Percentiles rank a stretch among this genome's conserved stretches.
These are phyloP conservation scores for Fusarium odoratissimum DNA, from an alignment of 2,329 filamentous ascomycete species.

Conservation along the genomic window DNA sequence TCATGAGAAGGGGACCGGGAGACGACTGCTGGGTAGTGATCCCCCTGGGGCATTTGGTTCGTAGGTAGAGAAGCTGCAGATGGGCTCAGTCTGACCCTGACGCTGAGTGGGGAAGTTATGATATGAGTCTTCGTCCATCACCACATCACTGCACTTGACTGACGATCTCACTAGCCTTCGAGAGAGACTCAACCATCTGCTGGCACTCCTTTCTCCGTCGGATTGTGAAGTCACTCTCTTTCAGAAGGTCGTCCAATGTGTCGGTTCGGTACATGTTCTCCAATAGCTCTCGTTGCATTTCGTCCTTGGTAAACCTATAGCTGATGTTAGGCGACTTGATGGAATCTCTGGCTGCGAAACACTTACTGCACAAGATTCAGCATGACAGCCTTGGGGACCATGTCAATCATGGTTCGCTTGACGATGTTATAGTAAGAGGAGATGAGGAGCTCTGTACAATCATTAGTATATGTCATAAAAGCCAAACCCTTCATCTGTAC, in stretches of 20 bases:
- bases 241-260: slow-evolving; percentile 92
- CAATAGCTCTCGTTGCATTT: slow-evolving; percentile 97
- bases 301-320: slow-evolving; percentile 88
- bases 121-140: slow-evolving; percentile 17
- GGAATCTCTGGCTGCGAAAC: background rate
- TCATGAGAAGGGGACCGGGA: slow-evolving; percentile 18
- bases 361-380: slow-evolving; percentile 93
- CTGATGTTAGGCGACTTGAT: slow-evolving; percentile 32
- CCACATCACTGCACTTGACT: slow-evolving; percentile 73
- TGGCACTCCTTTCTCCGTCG: slow-evolving; percentile 97
- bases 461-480: slow-evolving; percentile 22
- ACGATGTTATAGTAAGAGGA: slow-evolving; percentile 98
- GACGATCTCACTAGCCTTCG: slow-evolving; percentile 94
- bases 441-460: slow-evolving; percentile 82
- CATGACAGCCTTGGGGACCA: slow-evolving; percentile 99
- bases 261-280: slow-evolving; percentile 97
- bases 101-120: slow-evolving; percentile 26
- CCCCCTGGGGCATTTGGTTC: slow-evolving; percentile 9
- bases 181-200: slow-evolving; percentile 97
- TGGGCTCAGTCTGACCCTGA: slow-evolving; percentile 20
- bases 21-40: slow-evolving; percentile 19
- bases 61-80: slow-evolving; percentile 20
- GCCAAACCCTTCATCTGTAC: slow-evolving; percentile 51
- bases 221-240: slow-evolving; percentile 97
- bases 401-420: slow-evolving; percentile 98